A percentile compares a stretch with the other conserved stretches of the same genome.
Evolutionary conservation across 345 rosid species (phyloP).

Genomic region (Microcos paniculata): DNA sequence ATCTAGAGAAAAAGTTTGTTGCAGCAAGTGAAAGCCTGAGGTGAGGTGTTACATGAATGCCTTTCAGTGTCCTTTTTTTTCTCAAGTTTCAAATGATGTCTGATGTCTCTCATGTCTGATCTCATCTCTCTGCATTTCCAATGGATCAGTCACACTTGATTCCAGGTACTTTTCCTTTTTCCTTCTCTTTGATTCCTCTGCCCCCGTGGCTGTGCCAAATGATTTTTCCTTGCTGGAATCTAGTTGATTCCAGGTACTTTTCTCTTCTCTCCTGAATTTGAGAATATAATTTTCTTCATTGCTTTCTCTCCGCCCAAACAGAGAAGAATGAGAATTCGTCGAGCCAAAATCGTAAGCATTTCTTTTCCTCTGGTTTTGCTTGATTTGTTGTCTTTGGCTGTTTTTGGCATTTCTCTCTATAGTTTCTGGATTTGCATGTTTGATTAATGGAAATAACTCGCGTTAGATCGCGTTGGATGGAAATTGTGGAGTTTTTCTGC

Average conservation of each 20-base stretch:
- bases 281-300: not conserved
- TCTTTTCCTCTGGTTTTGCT: not conserved
- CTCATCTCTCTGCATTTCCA: no score
- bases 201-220: no score
- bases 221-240: no score
- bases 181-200: no score
- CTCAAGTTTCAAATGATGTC: no score
- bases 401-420: not conserved
- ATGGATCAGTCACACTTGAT: no score
- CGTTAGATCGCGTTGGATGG: not conserved
- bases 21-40: no score
- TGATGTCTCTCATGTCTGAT: no score
- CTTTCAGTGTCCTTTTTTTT: no score
- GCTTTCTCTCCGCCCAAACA: not conserved
- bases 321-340: not conserved
- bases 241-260: not conserved
- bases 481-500: not conserved
- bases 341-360: slow-evolving; percentile 9
- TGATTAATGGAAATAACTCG: not conserved
- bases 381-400: not conserved
- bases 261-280: not conserved
- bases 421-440: slow-evolving; percentile 5
- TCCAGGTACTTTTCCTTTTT: no score
- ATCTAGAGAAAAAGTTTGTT: no score
- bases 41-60: no score